Percentiles rank a stretch among this genome's conserved stretches.
Evolutionary conservation across 352 stramenopile species (phyloP).

Genomic region (Phytophthora agathidicida): DNA sequence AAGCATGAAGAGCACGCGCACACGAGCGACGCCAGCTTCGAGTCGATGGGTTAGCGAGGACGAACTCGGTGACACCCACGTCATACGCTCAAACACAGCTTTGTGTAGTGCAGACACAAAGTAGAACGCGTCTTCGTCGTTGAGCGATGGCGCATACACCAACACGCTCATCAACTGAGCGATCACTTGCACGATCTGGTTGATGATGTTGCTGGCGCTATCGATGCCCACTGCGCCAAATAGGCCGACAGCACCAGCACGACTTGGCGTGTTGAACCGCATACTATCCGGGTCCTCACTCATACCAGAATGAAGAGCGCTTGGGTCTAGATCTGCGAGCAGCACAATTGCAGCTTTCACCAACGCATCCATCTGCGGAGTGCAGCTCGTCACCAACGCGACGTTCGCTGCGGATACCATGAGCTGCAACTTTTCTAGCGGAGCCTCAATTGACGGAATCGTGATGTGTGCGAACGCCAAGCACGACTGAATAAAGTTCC

Average conservation of each 20-base stretch:
- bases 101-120: constrained; percentile 81
- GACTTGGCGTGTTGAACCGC: neutral
- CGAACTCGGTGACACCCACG: constrained; percentile 18
- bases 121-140: constrained; percentile 88
- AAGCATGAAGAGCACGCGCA: constrained; percentile 51
- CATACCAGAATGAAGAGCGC: constrained; percentile 4
- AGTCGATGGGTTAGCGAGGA: constrained; percentile 20
- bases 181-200: constrained; percentile 43
- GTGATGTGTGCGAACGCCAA: constrained; percentile 92
- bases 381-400: constrained; percentile 68
- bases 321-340: constrained; percentile 69
- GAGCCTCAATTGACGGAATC: constrained; percentile 77
- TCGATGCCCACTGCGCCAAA: constrained; percentile 15
- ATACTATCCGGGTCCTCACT: neutral
- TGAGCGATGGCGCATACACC: constrained; percentile 77
- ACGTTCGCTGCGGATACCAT: constrained; percentile 71
- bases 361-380: constrained; percentile 89
- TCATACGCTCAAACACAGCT: constrained; percentile 61
- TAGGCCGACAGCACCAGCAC: constrained; percentile 5
- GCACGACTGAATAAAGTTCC: constrained; percentile 88
- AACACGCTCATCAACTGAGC: constrained; percentile 65
- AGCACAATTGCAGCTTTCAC: constrained; percentile 81
- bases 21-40: constrained; percentile 23
- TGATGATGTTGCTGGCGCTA: constrained; percentile 3
- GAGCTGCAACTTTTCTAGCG: constrained; percentile 63